phyloP scores from a whole-genome alignment of 163 green algal genomes.

The Coccomyxa subellipsoidea region DNA sequence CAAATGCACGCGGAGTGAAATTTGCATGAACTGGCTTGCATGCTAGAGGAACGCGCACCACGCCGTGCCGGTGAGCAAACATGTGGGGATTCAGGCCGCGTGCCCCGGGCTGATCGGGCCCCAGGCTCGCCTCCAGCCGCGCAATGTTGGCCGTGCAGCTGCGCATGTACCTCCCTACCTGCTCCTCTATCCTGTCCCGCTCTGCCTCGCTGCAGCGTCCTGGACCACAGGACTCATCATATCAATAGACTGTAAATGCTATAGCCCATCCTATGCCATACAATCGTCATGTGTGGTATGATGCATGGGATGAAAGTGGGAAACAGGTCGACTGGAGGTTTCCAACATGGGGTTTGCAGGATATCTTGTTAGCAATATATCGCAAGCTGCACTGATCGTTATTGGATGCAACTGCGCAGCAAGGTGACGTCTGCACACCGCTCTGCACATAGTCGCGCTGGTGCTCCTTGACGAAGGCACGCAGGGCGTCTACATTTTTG shows the following conservation, averaged over 20 bases:
- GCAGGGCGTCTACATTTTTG: slow-evolving; percentile 34
- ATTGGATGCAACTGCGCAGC: no score
- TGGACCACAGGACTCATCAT: no score
- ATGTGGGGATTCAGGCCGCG: slow-evolving; percentile 16
- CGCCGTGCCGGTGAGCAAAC: slow-evolving; percentile 60
- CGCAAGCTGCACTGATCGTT: no score
- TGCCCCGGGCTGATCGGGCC: neutral
- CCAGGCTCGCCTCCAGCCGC: slow-evolving; percentile 27
- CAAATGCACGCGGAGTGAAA: no score
- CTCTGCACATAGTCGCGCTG: slow-evolving; percentile 40
- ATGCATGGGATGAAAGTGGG: no score
- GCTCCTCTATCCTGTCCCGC: slow-evolving; percentile 45
- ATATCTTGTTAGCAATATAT: no score
- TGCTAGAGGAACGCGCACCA: slow-evolving; percentile 6
- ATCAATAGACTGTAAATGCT: no score
- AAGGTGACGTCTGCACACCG: slow-evolving; percentile 13
- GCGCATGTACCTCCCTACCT: slow-evolving; percentile 36
- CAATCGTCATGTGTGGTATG: no score
- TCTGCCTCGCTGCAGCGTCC: slow-evolving; percentile 31
- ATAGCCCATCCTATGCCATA: no score
- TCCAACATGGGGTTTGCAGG: no score
- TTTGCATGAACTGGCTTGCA: neutral
- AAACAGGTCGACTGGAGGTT: no score
- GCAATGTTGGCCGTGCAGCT: slow-evolving; percentile 45
- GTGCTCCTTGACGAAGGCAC: slow-evolving; percentile 27